phyloP scores from a whole-genome alignment of 108 stramenopile species.

The Conticribra guillardii region DNA sequence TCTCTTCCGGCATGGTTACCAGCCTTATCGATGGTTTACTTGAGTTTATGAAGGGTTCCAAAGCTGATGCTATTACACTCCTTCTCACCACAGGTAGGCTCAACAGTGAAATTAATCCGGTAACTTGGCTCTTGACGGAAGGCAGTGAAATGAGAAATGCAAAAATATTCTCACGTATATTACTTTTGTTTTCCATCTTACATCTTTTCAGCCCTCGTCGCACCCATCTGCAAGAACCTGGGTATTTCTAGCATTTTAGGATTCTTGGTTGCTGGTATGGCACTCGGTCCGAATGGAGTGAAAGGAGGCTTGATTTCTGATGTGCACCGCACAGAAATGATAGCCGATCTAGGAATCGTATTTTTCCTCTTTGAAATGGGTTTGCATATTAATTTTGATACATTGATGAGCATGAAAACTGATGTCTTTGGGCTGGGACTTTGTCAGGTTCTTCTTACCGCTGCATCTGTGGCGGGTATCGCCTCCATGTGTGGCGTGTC shows the following conservation, averaged over 20 bases:
- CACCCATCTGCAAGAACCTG: conserved; percentile 82
- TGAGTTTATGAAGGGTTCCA: conserved; percentile 74
- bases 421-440: conserved; percentile 94
- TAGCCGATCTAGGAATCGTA: conserved; percentile 95
- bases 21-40: conserved; percentile 45
- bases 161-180: too few species aligned
- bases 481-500: conserved; percentile 59
- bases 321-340: conserved; percentile 78
- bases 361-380: conserved; percentile 98
- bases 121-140: too few species aligned
- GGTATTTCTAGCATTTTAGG: conserved; percentile 91
- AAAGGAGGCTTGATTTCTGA: conserved; percentile 64
- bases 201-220: conserved; percentile 56
- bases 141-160: too few species aligned
- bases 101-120: background rate
- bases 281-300: conserved; percentile 86
- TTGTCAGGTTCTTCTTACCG: conserved; percentile 83
- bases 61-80: conserved; percentile 82
- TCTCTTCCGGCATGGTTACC: conserved; percentile 25
- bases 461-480: conserved; percentile 65
- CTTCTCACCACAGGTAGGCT: conserved; percentile 72
- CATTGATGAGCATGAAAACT: conserved; percentile 81
- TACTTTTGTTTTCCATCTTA: background rate
- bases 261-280: conserved; percentile 80
- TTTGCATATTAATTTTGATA: conserved; percentile 87